Evolutionary conservation across 345 rosid genomes (phyloP).

Genomic region (Gossypium thurberi): DNA sequence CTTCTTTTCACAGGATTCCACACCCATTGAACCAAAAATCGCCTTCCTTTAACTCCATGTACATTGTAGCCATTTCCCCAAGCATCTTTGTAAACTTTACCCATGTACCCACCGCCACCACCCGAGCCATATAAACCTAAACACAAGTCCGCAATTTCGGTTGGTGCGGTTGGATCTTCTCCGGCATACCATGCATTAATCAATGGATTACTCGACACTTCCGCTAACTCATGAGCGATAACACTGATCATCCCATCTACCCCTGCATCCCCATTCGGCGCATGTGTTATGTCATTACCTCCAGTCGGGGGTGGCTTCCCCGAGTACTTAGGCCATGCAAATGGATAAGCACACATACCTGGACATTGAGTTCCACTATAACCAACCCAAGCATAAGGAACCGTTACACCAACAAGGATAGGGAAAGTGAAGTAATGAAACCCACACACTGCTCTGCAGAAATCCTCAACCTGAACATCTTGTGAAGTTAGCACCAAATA

Average conservation of each 20-base stretch:
- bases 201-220: constrained; percentile 50
- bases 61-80: constrained; percentile 53
- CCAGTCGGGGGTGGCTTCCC: constrained; percentile 36
- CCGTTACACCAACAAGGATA: constrained; percentile 36
- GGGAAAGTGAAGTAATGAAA: constrained; percentile 69
- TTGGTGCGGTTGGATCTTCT: constrained; percentile 48
- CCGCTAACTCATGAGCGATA: constrained; percentile 59
- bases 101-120: constrained; percentile 54
- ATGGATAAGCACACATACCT: constrained; percentile 53
- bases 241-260: constrained; percentile 62
- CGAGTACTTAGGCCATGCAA: constrained; percentile 43
- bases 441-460: constrained; percentile 59
- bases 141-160: constrained; percentile 60
- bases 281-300: constrained; percentile 32
- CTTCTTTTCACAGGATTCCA: constrained; percentile 53
- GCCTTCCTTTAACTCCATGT: constrained; percentile 52
- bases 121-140: constrained; percentile 52
- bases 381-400: constrained; percentile 64
- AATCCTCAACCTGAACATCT: constrained; percentile 60
- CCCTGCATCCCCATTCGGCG: constrained; percentile 57
- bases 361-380: constrained; percentile 53
- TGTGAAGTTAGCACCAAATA: constrained; percentile 44
- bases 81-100: constrained; percentile 37
- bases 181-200: constrained; percentile 66
- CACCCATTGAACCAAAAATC: constrained; percentile 51